Evolutionary conservation across 257 asterid species (phyloP).

Genomic region (Nicotiana knightiana): DNA sequence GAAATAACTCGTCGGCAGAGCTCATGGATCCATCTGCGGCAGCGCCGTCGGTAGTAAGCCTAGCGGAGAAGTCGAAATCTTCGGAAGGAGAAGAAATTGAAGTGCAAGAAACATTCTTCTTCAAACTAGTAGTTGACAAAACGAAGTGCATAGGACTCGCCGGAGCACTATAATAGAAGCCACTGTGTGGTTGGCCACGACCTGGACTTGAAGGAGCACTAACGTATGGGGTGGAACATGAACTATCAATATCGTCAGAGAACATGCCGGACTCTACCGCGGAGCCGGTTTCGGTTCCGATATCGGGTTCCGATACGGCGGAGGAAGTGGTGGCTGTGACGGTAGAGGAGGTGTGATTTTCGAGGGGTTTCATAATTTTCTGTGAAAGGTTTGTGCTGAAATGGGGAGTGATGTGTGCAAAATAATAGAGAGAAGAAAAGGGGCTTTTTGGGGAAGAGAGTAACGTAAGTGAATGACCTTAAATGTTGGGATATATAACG

Average conservation of each 20-base stretch:
- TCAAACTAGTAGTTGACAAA: conserved; percentile 23
- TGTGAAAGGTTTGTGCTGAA: conserved; percentile 12
- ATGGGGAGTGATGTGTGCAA: neutral
- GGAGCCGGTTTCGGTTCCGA: neutral
- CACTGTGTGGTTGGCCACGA: conserved; percentile 40
- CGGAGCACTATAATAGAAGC: conserved; percentile 83
- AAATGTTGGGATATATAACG: conserved; percentile 22
- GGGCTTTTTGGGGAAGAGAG: neutral
- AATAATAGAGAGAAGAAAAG: conserved; percentile 8
- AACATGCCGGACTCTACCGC: conserved; percentile 17
- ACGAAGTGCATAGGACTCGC: conserved; percentile 83
- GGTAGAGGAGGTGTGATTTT: conserved; percentile 27
- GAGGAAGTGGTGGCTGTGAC: conserved; percentile 7
- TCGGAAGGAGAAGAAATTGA: conserved; percentile 25
- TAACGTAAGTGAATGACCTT: conserved; percentile 1
- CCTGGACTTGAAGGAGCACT: conserved; percentile 92
- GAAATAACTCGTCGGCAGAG: conserved; percentile 83
- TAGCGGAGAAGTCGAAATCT: conserved; percentile 62
- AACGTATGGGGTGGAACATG: conserved; percentile 88
- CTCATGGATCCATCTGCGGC: conserved; percentile 48
- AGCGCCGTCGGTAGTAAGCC: conserved; percentile 30
- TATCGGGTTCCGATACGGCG: neutral
- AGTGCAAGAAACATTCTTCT: neutral
- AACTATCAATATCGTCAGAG: conserved; percentile 55
- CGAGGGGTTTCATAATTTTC: conserved; percentile 40